A percentile compares a stretch with the other conserved stretches of the same genome.
Conservation (phyloP, 2,329 filamentous ascomycete genomes). For the Pseudocercospora crystallina region DNA sequence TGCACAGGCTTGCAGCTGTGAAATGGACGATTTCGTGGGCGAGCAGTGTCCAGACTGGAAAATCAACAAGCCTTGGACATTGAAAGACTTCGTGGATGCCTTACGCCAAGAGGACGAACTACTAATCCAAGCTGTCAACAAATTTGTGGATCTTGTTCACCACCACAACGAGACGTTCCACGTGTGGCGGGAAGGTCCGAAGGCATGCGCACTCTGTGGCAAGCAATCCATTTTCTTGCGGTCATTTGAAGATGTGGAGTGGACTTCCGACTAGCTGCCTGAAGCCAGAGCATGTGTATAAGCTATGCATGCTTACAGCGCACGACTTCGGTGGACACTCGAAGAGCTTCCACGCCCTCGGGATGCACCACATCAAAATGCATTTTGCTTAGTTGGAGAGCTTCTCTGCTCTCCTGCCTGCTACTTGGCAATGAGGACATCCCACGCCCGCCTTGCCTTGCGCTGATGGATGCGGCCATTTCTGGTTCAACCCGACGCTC, state of each 20-base stretch:
- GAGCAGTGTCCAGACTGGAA: slow-evolving; percentile 20
- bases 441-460: too few relatives aligned
- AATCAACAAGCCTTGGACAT: slow-evolving; percentile 15
- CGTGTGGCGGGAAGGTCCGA: slow-evolving; percentile 9
- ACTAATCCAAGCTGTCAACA: slow-evolving; percentile 16
- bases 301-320: too few relatives aligned
- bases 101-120: slow-evolving; percentile 18
- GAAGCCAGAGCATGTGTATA: too few relatives aligned
- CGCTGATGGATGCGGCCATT: too few relatives aligned
- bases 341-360: too few relatives aligned
- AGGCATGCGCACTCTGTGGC: slow-evolving; percentile 11
- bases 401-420: too few relatives aligned
- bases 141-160: slow-evolving; percentile 18
- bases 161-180: slow-evolving; percentile 15
- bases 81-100: slow-evolving; percentile 20
- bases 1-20: slow-evolving; percentile 14
- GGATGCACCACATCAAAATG: too few relatives aligned
- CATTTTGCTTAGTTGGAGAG: too few relatives aligned
- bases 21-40: slow-evolving; percentile 13
- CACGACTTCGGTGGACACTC: too few relatives aligned
- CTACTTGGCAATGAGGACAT: too few relatives aligned
- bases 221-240: slow-evolving; percentile 15
- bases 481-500: too few relatives aligned
- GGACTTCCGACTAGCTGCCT: too few relatives aligned
- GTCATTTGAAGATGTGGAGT: not conserved